These are phyloP conservation scores for Pelomyxa schiedti DNA, from an alignment of 78 protist genomes.

Conservation along the genomic window DNA sequence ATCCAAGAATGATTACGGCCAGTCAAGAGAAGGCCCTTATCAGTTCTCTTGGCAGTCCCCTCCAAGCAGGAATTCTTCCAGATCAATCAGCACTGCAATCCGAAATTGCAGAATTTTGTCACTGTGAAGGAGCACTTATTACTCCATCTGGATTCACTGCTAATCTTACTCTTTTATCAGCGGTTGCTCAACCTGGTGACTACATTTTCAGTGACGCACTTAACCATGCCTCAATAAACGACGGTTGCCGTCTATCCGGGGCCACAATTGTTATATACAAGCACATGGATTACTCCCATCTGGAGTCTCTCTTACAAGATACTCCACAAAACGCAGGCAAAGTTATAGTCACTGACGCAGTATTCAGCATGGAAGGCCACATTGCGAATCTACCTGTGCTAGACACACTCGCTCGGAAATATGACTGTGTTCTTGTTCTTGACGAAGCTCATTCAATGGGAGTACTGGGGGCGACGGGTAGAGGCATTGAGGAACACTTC, in stretches of 20 bases:
- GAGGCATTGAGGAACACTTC: constrained; percentile 77
- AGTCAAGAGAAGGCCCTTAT: not conserved
- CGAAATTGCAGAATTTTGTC: not conserved
- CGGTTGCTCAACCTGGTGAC: not conserved
- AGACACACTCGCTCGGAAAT: constrained; percentile 43
- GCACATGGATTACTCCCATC: not conserved
- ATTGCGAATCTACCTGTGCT: constrained; percentile 30
- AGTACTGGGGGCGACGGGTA: constrained; percentile 79
- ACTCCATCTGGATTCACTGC: not conserved
- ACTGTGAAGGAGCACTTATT: not conserved
- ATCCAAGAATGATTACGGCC: not conserved
- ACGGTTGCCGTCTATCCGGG: not conserved
- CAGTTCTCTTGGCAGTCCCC: not conserved
- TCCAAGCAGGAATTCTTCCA: not conserved
- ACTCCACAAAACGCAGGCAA: not conserved
- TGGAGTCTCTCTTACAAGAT: not conserved
- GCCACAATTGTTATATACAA: not conserved
- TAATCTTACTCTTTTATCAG: not conserved
- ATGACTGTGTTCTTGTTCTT: constrained; percentile 59
- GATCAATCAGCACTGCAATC: not conserved
- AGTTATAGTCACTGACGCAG: not conserved
- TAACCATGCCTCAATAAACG: not conserved
- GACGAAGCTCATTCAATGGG: constrained; percentile 90
- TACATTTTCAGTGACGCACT: not conserved
- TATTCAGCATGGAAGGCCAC: constrained; percentile 39